Conservation (phyloP, 257 asterid species). For the Nicotiana tomentosiformis region DNA sequence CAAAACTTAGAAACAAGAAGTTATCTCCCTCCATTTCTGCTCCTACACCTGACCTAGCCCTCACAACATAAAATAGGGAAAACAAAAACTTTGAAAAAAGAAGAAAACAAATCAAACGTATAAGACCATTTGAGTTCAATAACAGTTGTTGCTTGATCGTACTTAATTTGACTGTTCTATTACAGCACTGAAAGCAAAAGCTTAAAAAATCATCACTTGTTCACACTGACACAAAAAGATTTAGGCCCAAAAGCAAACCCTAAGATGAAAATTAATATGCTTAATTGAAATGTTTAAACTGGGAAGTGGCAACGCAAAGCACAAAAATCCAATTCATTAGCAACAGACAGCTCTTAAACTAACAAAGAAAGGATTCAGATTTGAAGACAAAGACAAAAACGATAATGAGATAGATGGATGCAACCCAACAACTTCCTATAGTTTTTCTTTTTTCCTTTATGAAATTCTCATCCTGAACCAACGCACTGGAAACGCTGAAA, state of each 20-base stretch:
- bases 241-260: neutral
- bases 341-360: neutral
- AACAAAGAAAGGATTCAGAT: neutral
- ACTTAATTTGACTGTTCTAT: neutral
- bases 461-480: neutral
- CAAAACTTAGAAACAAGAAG: neutral
- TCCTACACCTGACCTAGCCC: neutral
- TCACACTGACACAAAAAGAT: too few species aligned
- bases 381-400: neutral
- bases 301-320: neutral
- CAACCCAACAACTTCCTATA: neutral
- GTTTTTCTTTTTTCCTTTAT: neutral
- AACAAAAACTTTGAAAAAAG: too few species aligned
- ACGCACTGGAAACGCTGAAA: neutral
- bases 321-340: neutral
- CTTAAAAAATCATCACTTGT: neutral
- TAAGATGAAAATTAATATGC: neutral
- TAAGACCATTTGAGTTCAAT: neutral
- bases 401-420: neutral
- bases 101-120: neutral
- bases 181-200: neutral
- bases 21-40: neutral
- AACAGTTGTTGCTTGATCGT: neutral
- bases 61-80: neutral
- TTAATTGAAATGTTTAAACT: neutral